These are phyloP conservation scores for Parasitella parasitica DNA, from an alignment of 371 early-diverging fungal species.

Conservation along the genomic window DNA sequence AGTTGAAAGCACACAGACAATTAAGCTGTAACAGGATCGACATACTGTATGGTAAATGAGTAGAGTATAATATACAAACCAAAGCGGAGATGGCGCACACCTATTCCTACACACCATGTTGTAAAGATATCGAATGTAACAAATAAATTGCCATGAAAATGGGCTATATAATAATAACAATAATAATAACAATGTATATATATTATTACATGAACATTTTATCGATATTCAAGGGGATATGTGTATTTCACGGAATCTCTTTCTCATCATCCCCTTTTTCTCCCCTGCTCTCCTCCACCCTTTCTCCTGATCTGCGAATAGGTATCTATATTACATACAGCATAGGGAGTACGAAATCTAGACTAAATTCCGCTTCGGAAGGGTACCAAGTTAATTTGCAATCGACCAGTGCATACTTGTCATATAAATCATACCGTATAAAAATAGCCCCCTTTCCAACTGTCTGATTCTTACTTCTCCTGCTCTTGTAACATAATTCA, in stretches of 20 bases:
- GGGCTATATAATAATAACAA: no score
- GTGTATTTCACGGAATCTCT: not conserved
- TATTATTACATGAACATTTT: no score
- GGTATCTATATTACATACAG: not conserved
- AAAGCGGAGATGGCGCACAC: not conserved
- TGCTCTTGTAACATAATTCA: not conserved
- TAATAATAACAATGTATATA: no score
- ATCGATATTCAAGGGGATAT: not conserved
- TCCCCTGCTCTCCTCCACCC: not conserved
- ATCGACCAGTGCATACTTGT: conserved; percentile 1
- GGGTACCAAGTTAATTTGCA: not conserved
- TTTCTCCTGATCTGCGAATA: not conserved
- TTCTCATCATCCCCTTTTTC: not conserved
- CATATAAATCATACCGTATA: not conserved
- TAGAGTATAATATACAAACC: not conserved
- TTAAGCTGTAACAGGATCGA: not conserved
- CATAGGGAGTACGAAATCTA: not conserved
- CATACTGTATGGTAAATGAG: not conserved
- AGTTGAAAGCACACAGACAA: not conserved
- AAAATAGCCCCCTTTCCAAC: not conserved
- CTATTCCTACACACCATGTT: not conserved
- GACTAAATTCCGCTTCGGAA: not conserved
- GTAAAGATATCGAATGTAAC: no score
- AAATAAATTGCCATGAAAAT: no score
- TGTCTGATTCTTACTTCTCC: not conserved